Evolutionary conservation across 352 stramenopile genomes (phyloP).

Genomic region (Phytophthora cactorum): DNA sequence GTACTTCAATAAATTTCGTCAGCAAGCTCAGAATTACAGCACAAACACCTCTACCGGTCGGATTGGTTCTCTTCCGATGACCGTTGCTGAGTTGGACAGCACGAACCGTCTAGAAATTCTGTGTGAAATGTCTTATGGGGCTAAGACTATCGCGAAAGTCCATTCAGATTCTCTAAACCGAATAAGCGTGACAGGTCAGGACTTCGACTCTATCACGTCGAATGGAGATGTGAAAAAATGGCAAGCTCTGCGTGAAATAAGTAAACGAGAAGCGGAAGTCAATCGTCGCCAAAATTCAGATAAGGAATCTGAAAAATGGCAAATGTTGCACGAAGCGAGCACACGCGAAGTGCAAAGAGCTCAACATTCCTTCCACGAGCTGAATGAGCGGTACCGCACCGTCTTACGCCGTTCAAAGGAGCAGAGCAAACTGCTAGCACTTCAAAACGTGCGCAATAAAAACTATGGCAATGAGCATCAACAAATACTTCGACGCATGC

Average conservation of each 20-base stretch:
- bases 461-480: slow-evolving; percentile 66
- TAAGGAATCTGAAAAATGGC: slow-evolving; percentile 33
- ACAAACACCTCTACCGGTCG: not conserved
- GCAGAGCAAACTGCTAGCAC: slow-evolving; percentile 68
- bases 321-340: slow-evolving; percentile 33
- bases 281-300: not conserved
- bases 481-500: slow-evolving; percentile 59
- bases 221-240: slow-evolving; percentile 1
- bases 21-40: not conserved
- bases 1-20: slow-evolving; percentile 30
- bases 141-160: slow-evolving; percentile 10
- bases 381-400: slow-evolving; percentile 65
- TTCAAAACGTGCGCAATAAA: slow-evolving; percentile 61
- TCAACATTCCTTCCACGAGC: slow-evolving; percentile 33
- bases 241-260: slow-evolving; percentile 21
- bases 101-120: not conserved
- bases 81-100: not conserved
- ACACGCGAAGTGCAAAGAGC: slow-evolving; percentile 34
- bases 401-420: slow-evolving; percentile 63
- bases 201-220: not conserved
- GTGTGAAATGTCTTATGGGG: slow-evolving; percentile 8
- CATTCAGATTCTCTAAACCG: slow-evolving; percentile 11
- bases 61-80: not conserved
- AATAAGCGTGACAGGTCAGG: not conserved
- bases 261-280: slow-evolving; percentile 20